Evolutionary conservation across 1,139 yeast genomes (phyloP).

Genomic region (Suhomyces bribrorum): DNA sequence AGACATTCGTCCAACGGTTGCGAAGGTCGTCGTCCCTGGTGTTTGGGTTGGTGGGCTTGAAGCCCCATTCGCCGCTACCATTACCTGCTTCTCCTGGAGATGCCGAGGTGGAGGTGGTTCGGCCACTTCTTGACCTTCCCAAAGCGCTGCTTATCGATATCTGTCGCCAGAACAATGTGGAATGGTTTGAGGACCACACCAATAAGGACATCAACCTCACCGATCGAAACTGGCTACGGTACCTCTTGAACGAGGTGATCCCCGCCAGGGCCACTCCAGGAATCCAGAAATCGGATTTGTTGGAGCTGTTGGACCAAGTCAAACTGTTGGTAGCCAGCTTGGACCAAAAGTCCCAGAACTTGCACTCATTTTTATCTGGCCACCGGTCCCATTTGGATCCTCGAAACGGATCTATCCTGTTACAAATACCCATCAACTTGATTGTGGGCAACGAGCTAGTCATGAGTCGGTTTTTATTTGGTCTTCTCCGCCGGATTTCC

Average conservation of each 20-base stretch:
- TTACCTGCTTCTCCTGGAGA: constrained; percentile 12
- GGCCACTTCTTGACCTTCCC: constrained; percentile 55
- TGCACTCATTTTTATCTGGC: neutral
- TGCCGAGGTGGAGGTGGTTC: constrained; percentile 21
- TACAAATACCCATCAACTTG: constrained; percentile 8
- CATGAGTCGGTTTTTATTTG: constrained; percentile 35
- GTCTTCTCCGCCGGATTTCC: constrained; percentile 35
- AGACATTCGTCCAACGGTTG: constrained; percentile 63
- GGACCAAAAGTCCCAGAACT: constrained; percentile 1
- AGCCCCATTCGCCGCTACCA: constrained; percentile 29
- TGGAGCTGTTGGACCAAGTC: constrained; percentile 1
- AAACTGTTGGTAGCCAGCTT: constrained; percentile 1
- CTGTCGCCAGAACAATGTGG: constrained; percentile 40
- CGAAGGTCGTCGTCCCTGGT: constrained; percentile 53
- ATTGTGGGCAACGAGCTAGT: constrained; percentile 22
- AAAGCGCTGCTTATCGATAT: constrained; percentile 50
- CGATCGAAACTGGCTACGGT: constrained; percentile 51
- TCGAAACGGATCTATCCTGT: constrained; percentile 10
- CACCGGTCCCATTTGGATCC: constrained; percentile 4
- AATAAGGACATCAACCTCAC: constrained; percentile 58
- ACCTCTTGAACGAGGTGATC: constrained; percentile 25
- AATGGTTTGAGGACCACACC: constrained; percentile 72
- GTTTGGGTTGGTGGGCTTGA: constrained; percentile 56
- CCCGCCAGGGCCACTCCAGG: neutral
- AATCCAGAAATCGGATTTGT: constrained; percentile 4